Percentiles rank a stretch among this genome's conserved stretches.
Evolutionary conservation across 2,329 filamentous ascomycete species (phyloP).

Genomic region (Neocucurbitaria cava): DNA sequence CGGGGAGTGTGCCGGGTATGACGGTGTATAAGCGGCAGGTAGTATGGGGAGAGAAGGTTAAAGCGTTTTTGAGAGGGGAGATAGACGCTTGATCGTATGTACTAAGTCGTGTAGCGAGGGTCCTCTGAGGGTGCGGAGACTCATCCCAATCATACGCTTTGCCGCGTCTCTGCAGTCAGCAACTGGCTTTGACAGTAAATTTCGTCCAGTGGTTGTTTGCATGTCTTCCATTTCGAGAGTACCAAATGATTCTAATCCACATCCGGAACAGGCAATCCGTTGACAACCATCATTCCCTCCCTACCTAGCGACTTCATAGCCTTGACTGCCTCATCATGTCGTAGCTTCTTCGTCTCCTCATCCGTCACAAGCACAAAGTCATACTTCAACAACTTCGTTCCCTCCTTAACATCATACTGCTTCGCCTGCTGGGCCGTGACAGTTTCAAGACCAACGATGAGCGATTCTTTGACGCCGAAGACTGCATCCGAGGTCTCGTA

Average conservation of each 20-base stretch:
- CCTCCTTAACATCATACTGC: slow-evolving; percentile 66
- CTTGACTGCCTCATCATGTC: slow-evolving; percentile 70
- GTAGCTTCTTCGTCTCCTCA: slow-evolving; percentile 70
- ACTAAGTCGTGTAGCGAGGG: no score
- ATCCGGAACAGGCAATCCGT: slow-evolving; percentile 79
- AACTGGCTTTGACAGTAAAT: no score
- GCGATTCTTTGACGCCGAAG: slow-evolving; percentile 83
- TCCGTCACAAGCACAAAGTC: slow-evolving; percentile 81
- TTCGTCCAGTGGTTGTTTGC: no score
- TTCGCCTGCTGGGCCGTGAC: slow-evolving; percentile 37
- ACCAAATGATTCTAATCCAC: slow-evolving; percentile 54
- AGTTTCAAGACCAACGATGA: slow-evolving; percentile 55
- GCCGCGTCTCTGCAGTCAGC: no score
- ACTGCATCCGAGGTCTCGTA: slow-evolving; percentile 86
- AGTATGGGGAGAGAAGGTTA: slow-evolving; percentile 64
- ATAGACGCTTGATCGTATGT: slow-evolving; percentile 14
- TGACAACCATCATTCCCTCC: slow-evolving; percentile 72
- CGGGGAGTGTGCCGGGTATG: slow-evolving; percentile 65
- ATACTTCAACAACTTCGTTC: slow-evolving; percentile 69
- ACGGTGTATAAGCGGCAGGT: slow-evolving; percentile 64
- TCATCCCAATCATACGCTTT: no score
- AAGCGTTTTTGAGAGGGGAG: slow-evolving; percentile 54
- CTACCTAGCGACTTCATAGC: slow-evolving; percentile 71
- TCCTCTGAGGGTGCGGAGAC: no score
- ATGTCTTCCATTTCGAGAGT: neutral